A percentile compares a stretch with the other conserved stretches of the same genome.
Evolutionary conservation across 208 protist genomes (phyloP).

Genomic region (Leishmania major): DNA sequence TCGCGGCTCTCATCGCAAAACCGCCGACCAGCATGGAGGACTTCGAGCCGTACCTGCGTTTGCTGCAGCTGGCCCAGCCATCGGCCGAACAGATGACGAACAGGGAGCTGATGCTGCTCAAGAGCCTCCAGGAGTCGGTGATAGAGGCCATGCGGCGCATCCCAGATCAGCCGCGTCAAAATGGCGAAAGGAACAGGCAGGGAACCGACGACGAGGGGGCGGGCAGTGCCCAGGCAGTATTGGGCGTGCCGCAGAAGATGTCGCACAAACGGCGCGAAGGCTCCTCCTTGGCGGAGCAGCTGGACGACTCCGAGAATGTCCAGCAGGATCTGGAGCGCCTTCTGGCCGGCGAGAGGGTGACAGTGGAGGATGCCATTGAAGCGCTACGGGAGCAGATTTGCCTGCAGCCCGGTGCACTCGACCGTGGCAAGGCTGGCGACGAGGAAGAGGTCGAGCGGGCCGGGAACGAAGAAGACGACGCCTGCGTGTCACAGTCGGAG

Average conservation of each 20-base stretch:
- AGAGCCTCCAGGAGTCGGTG: slow-evolving; percentile 51
- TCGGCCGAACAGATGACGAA: slow-evolving; percentile 33
- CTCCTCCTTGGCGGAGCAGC: slow-evolving; percentile 39
- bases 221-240: slow-evolving; percentile 19
- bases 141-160: slow-evolving; percentile 25
- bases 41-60: slow-evolving; percentile 42
- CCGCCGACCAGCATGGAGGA: slow-evolving; percentile 35
- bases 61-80: slow-evolving; percentile 39
- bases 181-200: slow-evolving; percentile 7
- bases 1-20: slow-evolving; percentile 7
- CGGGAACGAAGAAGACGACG: background rate
- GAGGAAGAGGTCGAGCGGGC: slow-evolving; percentile 17
- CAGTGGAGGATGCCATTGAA: slow-evolving; percentile 40
- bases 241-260: slow-evolving; percentile 50
- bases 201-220: slow-evolving; percentile 4
- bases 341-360: slow-evolving; percentile 16
- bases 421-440: slow-evolving; percentile 13
- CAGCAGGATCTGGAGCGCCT: slow-evolving; percentile 27
- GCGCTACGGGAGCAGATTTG: slow-evolving; percentile 59
- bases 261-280: slow-evolving; percentile 56
- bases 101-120: slow-evolving; percentile 40
- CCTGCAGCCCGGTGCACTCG: slow-evolving; percentile 38
- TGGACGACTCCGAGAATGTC: slow-evolving; percentile 47
- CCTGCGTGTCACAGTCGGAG: background rate
- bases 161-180: background rate